phyloP scores from a whole-genome alignment of 371 early-diverging fungal species.

The Coemansia sp. region DNA sequence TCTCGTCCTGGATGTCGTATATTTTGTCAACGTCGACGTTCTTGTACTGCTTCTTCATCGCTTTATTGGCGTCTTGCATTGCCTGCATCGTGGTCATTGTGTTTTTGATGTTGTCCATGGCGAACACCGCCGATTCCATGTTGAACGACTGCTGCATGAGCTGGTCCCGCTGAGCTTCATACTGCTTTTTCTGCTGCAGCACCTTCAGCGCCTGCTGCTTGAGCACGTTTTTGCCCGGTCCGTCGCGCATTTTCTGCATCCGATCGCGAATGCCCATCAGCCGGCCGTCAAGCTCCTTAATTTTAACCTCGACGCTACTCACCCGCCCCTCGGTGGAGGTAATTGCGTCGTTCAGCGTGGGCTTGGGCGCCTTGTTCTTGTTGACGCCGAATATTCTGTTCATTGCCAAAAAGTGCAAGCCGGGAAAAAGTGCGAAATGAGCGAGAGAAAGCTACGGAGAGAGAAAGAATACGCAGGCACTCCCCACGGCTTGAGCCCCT shows the following conservation, averaged over 20 bases:
- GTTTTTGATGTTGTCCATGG: slow-evolving; percentile 92
- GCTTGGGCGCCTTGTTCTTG: slow-evolving; percentile 70
- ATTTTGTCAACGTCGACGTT: slow-evolving; percentile 90
- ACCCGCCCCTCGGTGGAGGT: slow-evolving; percentile 60
- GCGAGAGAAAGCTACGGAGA: neutral
- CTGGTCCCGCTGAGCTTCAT: slow-evolving; percentile 86
- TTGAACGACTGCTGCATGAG: slow-evolving; percentile 93
- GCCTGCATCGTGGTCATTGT: slow-evolving; percentile 92
- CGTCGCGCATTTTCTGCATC: slow-evolving; percentile 90
- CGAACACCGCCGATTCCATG: slow-evolving; percentile 95
- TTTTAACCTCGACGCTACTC: slow-evolving; percentile 88
- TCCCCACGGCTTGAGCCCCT: neutral
- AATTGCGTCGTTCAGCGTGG: slow-evolving; percentile 76
- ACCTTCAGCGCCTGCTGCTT: slow-evolving; percentile 89
- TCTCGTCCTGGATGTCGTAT: slow-evolving; percentile 93
- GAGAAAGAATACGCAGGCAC: neutral
- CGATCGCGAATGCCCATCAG: slow-evolving; percentile 87
- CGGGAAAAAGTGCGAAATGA: neutral
- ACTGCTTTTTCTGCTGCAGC: slow-evolving; percentile 88
- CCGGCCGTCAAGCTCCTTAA: slow-evolving; percentile 90
- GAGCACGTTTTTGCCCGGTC: slow-evolving; percentile 83
- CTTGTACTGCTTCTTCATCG: slow-evolving; percentile 93
- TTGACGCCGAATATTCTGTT: slow-evolving; percentile 81
- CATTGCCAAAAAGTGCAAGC: slow-evolving; percentile 52
- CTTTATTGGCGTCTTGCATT: slow-evolving; percentile 91